Evolutionary conservation across 441 rosid species (phyloP).

Genomic region (Codiaeum variegatum): DNA sequence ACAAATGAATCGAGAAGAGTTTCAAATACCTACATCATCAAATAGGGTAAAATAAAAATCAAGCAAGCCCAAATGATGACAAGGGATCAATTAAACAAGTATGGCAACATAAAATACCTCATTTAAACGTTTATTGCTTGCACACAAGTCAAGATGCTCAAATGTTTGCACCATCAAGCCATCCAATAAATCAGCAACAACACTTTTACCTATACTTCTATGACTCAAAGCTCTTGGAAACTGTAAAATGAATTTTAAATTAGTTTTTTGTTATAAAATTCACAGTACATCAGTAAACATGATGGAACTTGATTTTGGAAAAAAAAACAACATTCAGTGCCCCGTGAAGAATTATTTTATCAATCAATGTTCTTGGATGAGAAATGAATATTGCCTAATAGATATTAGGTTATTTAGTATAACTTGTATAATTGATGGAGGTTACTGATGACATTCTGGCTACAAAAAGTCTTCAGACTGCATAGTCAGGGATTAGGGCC

Average conservation of each 20-base stretch:
- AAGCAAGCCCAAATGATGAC: not conserved
- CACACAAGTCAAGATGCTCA: constrained; percentile 78
- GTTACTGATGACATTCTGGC: not conserved
- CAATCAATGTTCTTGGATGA: not conserved
- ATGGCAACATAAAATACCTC: constrained; percentile 46
- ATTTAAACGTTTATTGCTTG: constrained; percentile 47
- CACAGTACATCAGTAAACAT: not conserved
- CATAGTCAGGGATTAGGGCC: not conserved
- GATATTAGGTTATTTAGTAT: not conserved
- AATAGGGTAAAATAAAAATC: not conserved
- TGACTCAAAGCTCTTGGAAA: constrained; percentile 40
- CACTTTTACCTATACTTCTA: constrained; percentile 42
- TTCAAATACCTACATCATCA: constrained; percentile 55
- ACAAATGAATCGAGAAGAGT: constrained; percentile 62
- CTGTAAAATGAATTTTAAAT: constrained; percentile 31
- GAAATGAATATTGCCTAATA: not conserved
- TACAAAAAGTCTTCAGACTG: not conserved
- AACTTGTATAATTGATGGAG: not conserved
- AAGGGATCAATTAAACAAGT: not conserved
- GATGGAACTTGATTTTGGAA: not conserved
- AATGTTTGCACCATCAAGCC: constrained; percentile 61
- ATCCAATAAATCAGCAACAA: constrained; percentile 63
- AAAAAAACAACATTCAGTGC: not conserved
- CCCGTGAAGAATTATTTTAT: not conserved
- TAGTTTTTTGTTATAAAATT: constrained; percentile 3